Conservation (phyloP, 768 basidiomycete genomes). For the Chalciporus sphaerocephalus region DNA sequence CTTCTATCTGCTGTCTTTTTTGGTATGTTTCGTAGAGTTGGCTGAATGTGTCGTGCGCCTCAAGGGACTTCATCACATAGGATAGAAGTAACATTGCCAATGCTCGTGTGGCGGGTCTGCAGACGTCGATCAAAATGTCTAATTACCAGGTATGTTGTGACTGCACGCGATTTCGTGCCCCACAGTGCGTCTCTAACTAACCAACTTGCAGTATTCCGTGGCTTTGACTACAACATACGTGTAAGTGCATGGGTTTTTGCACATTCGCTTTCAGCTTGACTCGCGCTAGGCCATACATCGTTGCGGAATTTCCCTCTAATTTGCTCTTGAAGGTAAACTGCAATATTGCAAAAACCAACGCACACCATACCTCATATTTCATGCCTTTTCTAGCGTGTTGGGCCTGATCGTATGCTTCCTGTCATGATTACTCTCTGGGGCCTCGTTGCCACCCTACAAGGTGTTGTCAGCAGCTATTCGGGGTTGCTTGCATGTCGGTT, state of each 20-base stretch:
- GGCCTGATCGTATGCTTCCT: constrained; percentile 60
- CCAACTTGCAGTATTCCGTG: constrained; percentile 31
- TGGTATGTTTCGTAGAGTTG: constrained; percentile 35
- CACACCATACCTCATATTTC: not conserved
- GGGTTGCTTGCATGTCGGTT: constrained; percentile 47
- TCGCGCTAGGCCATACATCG: constrained; percentile 44
- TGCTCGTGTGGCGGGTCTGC: constrained; percentile 58
- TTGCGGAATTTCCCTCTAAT: constrained; percentile 59
- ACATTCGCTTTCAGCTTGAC: not conserved
- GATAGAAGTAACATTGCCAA: constrained; percentile 48
- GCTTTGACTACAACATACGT: constrained; percentile 28
- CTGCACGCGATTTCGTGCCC: not conserved
- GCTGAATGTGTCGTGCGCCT: not conserved
- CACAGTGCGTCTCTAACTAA: not conserved
- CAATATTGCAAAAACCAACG: not conserved
- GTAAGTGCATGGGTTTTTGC: constrained; percentile 6
- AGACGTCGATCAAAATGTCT: constrained; percentile 40
- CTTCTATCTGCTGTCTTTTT: constrained; percentile 50
- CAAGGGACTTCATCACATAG: constrained; percentile 19
- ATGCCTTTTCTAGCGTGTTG: constrained; percentile 29
- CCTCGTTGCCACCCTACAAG: constrained; percentile 60
- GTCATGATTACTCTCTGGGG: constrained; percentile 65
- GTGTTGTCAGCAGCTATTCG: constrained; percentile 47
- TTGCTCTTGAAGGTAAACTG: constrained; percentile 44
- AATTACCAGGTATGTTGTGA: constrained; percentile 20